Percentiles rank a stretch among this genome's conserved stretches.
Conservation (phyloP, 2,329 filamentous ascomycete genomes). For the Colletotrichum destructivum region DNA sequence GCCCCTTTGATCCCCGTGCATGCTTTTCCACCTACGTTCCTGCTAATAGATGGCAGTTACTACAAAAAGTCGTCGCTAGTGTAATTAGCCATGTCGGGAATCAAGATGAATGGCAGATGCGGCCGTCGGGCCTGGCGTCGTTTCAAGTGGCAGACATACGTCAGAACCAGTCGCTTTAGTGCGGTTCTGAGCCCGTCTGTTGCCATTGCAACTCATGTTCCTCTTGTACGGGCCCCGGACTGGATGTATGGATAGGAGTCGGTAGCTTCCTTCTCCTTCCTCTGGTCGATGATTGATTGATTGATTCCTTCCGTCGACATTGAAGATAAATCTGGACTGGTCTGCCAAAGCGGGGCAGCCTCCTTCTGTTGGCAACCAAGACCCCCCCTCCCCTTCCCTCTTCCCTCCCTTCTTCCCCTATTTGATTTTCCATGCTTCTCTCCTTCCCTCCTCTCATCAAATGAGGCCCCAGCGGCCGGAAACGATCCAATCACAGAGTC, state of each 20-base stretch:
- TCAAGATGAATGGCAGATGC: background rate
- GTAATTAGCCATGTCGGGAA: background rate
- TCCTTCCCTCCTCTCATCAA: background rate
- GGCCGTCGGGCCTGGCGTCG: background rate
- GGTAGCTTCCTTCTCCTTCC: background rate
- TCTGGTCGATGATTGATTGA: conserved; percentile 5
- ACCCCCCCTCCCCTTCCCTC: conserved; percentile 5
- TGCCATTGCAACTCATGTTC: too few species aligned
- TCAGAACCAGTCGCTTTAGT: conserved; percentile 1
- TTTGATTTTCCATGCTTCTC: background rate
- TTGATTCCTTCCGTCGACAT: background rate
- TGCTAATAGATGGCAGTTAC: too few species aligned
- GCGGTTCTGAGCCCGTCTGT: too few species aligned
- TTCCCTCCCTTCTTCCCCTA: background rate
- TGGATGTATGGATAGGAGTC: too few species aligned
- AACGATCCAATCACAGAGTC: background rate
- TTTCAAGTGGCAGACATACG: conserved; percentile 22
- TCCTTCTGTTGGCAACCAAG: background rate
- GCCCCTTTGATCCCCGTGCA: background rate
- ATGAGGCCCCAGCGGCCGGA: background rate
- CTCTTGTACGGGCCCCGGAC: too few species aligned
- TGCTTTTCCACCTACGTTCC: background rate
- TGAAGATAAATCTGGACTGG: background rate
- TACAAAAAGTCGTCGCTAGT: background rate
- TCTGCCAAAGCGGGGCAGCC: conserved; percentile 15